phyloP scores from a whole-genome alignment of 805 yeast species.

The Priceomyces fermenticarens region DNA sequence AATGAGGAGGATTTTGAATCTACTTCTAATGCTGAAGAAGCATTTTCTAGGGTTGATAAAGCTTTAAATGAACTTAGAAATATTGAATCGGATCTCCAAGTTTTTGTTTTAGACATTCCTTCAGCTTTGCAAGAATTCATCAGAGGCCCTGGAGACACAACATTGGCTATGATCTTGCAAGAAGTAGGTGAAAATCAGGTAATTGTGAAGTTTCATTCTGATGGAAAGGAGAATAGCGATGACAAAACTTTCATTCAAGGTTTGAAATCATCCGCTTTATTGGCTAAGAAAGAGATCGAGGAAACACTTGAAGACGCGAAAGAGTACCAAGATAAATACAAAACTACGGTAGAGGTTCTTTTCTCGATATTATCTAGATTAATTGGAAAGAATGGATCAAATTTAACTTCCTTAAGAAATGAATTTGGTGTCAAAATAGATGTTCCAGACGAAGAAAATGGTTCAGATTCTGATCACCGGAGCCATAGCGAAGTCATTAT shows the following conservation, averaged over 20 bases:
- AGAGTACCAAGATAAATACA: slow-evolving; percentile 42
- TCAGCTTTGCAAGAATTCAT: slow-evolving; percentile 56
- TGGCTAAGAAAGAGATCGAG: slow-evolving; percentile 51
- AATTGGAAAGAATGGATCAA: slow-evolving; percentile 87
- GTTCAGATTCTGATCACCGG: slow-evolving; percentile 23
- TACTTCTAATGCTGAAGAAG: slow-evolving; percentile 52
- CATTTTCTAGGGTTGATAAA: slow-evolving; percentile 51
- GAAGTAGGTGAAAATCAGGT: slow-evolving; percentile 39
- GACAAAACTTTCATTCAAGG: slow-evolving; percentile 71
- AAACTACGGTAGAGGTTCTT: slow-evolving; percentile 52
- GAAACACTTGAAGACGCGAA: slow-evolving; percentile 52
- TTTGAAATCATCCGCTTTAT: slow-evolving; percentile 55
- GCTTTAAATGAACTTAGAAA: slow-evolving; percentile 59
- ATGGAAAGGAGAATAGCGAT: slow-evolving; percentile 32
- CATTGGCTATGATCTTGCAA: slow-evolving; percentile 46
- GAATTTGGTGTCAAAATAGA: slow-evolving; percentile 77
- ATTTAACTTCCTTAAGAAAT: slow-evolving; percentile 63
- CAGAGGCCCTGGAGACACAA: slow-evolving; percentile 59
- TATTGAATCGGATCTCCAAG: slow-evolving; percentile 50
- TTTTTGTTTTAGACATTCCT: slow-evolving; percentile 51
- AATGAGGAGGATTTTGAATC: slow-evolving; percentile 69
- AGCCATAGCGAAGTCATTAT: slow-evolving; percentile 50
- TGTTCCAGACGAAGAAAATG: slow-evolving; percentile 54
- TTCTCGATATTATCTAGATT: slow-evolving; percentile 66
- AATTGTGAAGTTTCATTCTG: slow-evolving; percentile 45